Evolutionary conservation across 2,329 filamentous ascomycete species (phyloP), one percentile per base, ranked within the genome.

Genomic region (Paracoccidioides brasiliensis): DNA sequence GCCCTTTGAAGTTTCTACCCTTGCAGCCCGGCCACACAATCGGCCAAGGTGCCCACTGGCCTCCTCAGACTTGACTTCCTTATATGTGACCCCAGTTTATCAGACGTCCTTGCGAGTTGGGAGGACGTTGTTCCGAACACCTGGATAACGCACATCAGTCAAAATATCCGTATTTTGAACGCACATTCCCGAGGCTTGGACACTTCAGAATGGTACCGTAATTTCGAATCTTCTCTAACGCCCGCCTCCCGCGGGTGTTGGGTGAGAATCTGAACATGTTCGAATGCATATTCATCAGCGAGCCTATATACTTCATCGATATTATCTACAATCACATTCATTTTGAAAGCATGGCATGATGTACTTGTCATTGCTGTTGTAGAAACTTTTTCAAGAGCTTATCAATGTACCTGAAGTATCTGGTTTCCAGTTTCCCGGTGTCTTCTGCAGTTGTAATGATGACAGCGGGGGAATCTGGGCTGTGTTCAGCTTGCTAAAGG

Each of bases 51-150:
- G 64, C 0, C 73, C 77, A 61, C 75, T 78, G 10, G 72, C 74
- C 52, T 73, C 63, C 3, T 67, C 62, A 4, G 65, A 65, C 1
- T 62, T 66, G 0, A 80, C 76, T 57, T 79, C 76, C 60, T 79
- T 77, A 59, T 79, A 80, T 0, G 78, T 79, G n/a, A 72, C 67
- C 0, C 77, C 77, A 0, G 77, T 80, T 60, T 76, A 80, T 2
- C 73, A 64, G 0, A 73, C 72, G 0, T 76, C 76, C 22, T 71
- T 70, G 1, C 71, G 67, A 0, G 77, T 80, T 0, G 78, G 77
- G 0, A 80, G 67, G 2, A 80, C 77, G 60, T 80, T 2, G 77
- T 80, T 1, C 77, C 77, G 56, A 80, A 80, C 40, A 73, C 75
- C 73, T 77, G 48, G 8, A 30, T 3, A 28, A 8, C 37, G 15